phyloP scores from a whole-genome alignment of 371 early-diverging fungal genomes.

The Mucor saturninus region DNA sequence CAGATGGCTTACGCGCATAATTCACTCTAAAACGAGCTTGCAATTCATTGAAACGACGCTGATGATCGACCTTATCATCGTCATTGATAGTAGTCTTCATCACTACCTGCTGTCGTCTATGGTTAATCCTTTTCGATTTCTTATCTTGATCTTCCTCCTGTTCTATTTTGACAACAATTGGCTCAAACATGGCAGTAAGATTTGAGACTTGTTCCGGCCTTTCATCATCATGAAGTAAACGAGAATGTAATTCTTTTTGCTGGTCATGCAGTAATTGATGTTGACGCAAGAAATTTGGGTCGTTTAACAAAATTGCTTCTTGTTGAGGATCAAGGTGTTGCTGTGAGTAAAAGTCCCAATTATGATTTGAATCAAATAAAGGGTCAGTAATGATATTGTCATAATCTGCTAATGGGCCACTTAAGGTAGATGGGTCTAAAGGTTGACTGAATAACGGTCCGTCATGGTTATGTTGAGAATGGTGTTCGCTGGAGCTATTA shows the following conservation, averaged over 20 bases:
- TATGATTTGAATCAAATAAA: neutral
- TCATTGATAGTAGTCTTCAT: conserved; percentile 32
- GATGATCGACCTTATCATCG: conserved; percentile 42
- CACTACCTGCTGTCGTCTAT: conserved; percentile 2
- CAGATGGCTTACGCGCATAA: conserved; percentile 28
- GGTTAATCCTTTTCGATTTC: neutral
- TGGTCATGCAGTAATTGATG: conserved; percentile 29
- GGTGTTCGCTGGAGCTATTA: neutral
- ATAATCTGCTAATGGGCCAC: conserved; percentile 7
- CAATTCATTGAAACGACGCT: conserved; percentile 31
- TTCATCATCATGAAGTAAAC: conserved; percentile 4
- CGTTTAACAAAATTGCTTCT: conserved; percentile 35
- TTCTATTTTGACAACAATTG: conserved; percentile 5
- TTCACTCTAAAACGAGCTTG: conserved; percentile 35
- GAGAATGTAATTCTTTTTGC: conserved; percentile 16
- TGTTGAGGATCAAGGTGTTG: conserved; percentile 12
- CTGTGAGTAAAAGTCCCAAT: conserved; percentile 2
- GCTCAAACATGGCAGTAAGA: conserved; percentile 27
- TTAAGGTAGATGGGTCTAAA: neutral
- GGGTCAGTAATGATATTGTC: conserved; percentile 9
- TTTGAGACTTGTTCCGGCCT: conserved; percentile 5
- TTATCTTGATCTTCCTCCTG: neutral
- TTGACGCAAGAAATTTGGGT: conserved; percentile 35
- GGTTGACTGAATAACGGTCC: conserved; percentile 11
- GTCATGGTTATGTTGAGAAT: neutral